Evolutionary conservation across 805 yeast genomes (phyloP).

Genomic region (Myxozyma geophila): DNA sequence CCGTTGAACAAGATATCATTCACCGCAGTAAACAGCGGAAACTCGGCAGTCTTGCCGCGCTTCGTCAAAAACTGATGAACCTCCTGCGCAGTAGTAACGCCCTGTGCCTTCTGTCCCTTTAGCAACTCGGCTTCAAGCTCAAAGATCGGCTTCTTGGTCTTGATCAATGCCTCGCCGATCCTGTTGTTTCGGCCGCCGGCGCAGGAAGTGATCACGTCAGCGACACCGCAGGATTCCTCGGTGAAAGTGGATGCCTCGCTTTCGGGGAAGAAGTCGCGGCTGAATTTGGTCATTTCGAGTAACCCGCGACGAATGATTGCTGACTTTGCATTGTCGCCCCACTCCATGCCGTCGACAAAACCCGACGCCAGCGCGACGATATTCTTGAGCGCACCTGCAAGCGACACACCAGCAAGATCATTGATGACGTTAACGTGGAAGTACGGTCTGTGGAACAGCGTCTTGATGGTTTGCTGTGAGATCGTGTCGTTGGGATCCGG

Average conservation of each 20-base stretch:
- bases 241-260: conserved; percentile 78
- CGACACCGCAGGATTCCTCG: conserved; percentile 95
- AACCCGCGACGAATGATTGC: conserved; percentile 97
- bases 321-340: conserved; percentile 99
- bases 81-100: conserved; percentile 86
- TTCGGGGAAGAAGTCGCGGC: conserved; percentile 76
- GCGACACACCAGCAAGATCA: conserved; percentile 94
- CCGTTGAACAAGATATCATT: conserved; percentile 81
- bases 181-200: conserved; percentile 96
- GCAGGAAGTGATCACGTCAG: conserved; percentile 96
- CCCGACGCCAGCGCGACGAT: conserved; percentile 97
- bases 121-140: conserved; percentile 84
- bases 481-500: conserved; percentile 49
- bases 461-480: conserved; percentile 48
- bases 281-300: conserved; percentile 86
- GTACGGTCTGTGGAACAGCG: conserved; percentile 94
- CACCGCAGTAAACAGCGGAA: conserved; percentile 81
- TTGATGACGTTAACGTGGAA: conserved; percentile 93
- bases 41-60: conserved; percentile 61
- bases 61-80: conserved; percentile 79
- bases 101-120: conserved; percentile 97
- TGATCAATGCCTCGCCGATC: conserved; percentile 51
- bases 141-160: conserved; percentile 66
- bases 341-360: conserved; percentile 93
- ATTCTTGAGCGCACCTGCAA: conserved; percentile 97